phyloP scores from a whole-genome alignment of 2,329 filamentous ascomycete species.

The Penicillium janthinellum region DNA sequence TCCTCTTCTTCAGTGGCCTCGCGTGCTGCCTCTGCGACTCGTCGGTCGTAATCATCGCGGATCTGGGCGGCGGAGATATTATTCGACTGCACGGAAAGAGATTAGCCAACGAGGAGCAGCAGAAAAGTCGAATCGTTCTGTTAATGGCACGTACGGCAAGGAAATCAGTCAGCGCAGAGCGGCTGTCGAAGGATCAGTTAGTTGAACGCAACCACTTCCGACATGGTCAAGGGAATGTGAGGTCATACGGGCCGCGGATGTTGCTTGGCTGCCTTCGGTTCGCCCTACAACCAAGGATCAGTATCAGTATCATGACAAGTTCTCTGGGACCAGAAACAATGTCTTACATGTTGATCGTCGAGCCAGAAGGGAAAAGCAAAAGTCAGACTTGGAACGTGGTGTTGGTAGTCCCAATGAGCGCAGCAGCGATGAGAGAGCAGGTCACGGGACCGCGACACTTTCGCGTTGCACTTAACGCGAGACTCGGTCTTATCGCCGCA shows the following conservation, averaged over 20 bases:
- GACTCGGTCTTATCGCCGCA: constrained; percentile 23
- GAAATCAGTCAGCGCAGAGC: constrained; percentile 69
- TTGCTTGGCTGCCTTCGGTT: constrained; percentile 36
- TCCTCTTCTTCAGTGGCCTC: constrained; percentile 32
- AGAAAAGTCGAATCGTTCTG: neutral
- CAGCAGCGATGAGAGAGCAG: constrained; percentile 3
- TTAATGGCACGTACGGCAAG: constrained; percentile 55
- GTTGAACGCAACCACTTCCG: constrained; percentile 6
- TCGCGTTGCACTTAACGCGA: constrained; percentile 48
- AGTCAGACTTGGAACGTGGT: neutral
- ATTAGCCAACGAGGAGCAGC: neutral
- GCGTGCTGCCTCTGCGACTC: constrained; percentile 52
- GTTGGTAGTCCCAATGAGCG: neutral
- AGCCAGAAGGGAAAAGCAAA: neutral
- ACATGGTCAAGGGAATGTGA: neutral
- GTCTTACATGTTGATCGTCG: constrained; percentile 3
- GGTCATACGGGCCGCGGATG: constrained; percentile 51
- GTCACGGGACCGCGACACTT: constrained; percentile 42
- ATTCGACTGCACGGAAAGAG: constrained; percentile 51
- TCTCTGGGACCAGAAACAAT: neutral
- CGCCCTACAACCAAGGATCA: constrained; percentile 24
- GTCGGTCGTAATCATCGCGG: constrained; percentile 59
- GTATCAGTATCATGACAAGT: neutral
- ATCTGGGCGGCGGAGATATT: constrained; percentile 68
- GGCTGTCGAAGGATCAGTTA: constrained; percentile 40